Evolutionary conservation across 2,329 filamentous ascomycete species (phyloP).

Genomic region (Neofusicoccum cordaticola): DNA sequence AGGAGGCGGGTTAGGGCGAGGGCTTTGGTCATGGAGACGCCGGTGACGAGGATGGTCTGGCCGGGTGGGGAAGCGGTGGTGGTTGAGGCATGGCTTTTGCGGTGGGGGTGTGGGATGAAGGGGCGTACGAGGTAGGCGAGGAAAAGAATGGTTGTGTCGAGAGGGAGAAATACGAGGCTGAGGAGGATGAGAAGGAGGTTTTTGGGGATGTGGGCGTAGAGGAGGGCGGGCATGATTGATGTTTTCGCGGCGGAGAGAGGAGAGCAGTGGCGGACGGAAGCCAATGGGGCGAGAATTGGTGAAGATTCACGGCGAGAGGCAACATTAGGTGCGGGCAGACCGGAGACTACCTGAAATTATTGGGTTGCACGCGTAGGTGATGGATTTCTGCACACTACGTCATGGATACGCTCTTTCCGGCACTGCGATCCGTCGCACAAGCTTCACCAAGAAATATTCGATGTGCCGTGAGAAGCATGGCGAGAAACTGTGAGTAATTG

Average conservation of each 20-base stretch:
- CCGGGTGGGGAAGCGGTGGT: conserved; percentile 19
- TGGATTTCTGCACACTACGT: not conserved
- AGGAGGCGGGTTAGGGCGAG: conserved; percentile 65
- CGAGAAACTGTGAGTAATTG: not conserved
- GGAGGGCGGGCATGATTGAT: conserved; percentile 23
- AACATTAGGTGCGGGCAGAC: not conserved
- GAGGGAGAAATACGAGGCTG: conserved; percentile 29
- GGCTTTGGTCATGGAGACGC: conserved; percentile 70
- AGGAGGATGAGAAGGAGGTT: conserved; percentile 48
- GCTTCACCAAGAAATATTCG: not conserved
- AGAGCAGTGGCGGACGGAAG: not conserved
- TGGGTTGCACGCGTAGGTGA: not conserved
- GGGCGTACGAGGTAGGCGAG: conserved; percentile 32
- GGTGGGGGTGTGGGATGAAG: conserved; percentile 25
- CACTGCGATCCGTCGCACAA: not conserved
- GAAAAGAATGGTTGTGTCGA: conserved; percentile 35
- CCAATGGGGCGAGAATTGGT: not conserved
- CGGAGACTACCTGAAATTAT: not conserved
- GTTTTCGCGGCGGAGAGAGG: not conserved
- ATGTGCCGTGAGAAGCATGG: not conserved
- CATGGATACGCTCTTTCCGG: conserved; percentile 8
- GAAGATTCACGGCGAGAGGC: not conserved
- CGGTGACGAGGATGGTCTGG: conserved; percentile 66
- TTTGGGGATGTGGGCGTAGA: conserved; percentile 45
- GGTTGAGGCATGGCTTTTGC: not conserved